Evolutionary conservation across 148 eudicot species (phyloP).

Genomic region (Suaeda aralocaspica): DNA sequence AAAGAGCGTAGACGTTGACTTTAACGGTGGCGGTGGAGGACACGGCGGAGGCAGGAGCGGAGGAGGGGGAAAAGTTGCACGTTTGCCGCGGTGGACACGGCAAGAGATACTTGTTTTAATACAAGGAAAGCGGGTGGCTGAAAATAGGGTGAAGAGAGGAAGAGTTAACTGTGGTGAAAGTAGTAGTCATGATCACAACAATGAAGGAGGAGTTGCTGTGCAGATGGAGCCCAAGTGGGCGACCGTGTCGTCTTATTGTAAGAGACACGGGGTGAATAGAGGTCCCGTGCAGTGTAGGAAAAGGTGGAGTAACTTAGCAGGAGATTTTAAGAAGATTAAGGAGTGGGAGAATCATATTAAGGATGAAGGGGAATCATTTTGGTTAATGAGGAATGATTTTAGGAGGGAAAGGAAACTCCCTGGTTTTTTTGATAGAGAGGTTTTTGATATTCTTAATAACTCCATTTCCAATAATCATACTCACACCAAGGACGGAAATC

Average conservation of each 20-base stretch:
- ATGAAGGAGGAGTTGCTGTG: conserved; percentile 1
- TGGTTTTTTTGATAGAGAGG: conserved; percentile 81
- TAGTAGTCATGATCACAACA: conserved; percentile 15
- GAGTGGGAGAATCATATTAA: conserved; percentile 61
- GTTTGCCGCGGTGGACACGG: conserved; percentile 87
- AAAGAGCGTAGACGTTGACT: conserved; percentile 4
- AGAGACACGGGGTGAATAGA: conserved; percentile 78
- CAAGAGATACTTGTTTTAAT: conserved; percentile 80
- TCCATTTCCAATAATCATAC: conserved; percentile 15
- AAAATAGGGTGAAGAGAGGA: conserved; percentile 63
- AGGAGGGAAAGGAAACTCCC: conserved; percentile 81
- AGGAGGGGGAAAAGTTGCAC: conserved; percentile 37
- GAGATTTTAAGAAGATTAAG: conserved; percentile 86
- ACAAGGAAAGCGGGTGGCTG: conserved; percentile 79
- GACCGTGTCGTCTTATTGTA: conserved; percentile 72
- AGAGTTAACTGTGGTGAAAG: conserved; percentile 30
- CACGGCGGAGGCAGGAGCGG: conserved; percentile 24
- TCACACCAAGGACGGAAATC: conserved; percentile 13
- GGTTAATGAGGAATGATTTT: conserved; percentile 87
- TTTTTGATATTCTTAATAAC: conserved; percentile 59
- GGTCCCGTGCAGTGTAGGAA: conserved; percentile 93
- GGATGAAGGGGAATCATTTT: conserved; percentile 65
- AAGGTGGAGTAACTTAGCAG: conserved; percentile 90
- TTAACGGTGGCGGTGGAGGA: conserved; percentile 11
- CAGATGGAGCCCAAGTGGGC: conserved; percentile 83